Percentiles rank a stretch among this genome's conserved stretches.
Conservation (phyloP, 2,329 filamentous ascomycete genomes). For the Penicillium vulpinum region DNA sequence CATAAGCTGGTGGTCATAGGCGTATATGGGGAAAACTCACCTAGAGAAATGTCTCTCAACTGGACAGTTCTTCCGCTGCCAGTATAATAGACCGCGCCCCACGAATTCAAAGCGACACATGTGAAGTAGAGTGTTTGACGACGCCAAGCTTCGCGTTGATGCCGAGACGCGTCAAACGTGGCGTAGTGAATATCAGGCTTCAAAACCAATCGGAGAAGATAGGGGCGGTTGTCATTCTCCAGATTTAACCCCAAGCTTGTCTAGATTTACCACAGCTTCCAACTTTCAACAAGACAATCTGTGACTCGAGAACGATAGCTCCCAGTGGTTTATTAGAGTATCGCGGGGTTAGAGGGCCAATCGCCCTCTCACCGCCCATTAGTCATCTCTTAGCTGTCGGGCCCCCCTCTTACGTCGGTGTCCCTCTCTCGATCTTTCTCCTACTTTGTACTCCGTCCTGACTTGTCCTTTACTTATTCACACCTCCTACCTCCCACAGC, state of each 20-base stretch:
- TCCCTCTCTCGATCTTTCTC: slow-evolving; percentile 13
- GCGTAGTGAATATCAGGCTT: background rate
- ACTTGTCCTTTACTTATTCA: slow-evolving; percentile 17
- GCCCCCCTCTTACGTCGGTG: slow-evolving; percentile 30
- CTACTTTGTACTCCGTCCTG: slow-evolving; percentile 9
- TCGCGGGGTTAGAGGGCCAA: slow-evolving; percentile 6
- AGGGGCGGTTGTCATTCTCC: background rate
- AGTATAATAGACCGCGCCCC: slow-evolving; percentile 45
- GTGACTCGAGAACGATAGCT: background rate
- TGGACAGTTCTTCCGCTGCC: slow-evolving; percentile 36
- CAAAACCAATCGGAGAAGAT: background rate
- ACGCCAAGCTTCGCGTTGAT: slow-evolving; percentile 10
- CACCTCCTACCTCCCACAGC: slow-evolving; percentile 5
- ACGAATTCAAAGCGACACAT: slow-evolving; percentile 52
- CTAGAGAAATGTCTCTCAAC: slow-evolving; percentile 26
- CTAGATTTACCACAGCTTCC: background rate
- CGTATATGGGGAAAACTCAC: slow-evolving; percentile 25
- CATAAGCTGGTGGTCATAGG: background rate
- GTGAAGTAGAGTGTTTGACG: slow-evolving; percentile 19
- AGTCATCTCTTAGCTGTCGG: slow-evolving; percentile 20
- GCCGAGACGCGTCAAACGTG: slow-evolving; percentile 17
- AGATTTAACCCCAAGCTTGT: background rate
- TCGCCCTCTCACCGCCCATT: slow-evolving; percentile 10
- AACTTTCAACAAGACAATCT: background rate
- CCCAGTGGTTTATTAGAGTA: background rate